These are phyloP conservation scores for Gossypioides kirkii DNA, from an alignment of 345 rosid species.

Conservation along the genomic window DNA sequence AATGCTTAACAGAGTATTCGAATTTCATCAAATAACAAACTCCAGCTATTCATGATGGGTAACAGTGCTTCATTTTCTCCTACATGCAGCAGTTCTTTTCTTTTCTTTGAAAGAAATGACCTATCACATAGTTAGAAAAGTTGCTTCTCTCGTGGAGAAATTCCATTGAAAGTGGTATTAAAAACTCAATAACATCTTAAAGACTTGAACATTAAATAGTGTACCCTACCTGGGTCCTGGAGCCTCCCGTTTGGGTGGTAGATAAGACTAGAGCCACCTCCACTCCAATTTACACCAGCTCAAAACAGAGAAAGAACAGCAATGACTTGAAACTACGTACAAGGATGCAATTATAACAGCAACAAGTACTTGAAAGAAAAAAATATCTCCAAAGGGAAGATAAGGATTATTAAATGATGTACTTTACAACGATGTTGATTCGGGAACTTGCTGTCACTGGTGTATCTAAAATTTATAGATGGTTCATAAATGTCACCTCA, in stretches of 20 bases:
- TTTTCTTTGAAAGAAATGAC: background rate
- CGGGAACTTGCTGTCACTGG: background rate
- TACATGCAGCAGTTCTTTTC: background rate
- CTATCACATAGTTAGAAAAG: background rate
- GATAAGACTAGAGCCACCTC: background rate
- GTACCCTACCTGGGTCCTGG: background rate
- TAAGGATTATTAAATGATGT: background rate
- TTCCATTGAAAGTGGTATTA: background rate
- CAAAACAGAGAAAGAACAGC: background rate
- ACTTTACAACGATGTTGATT: background rate
- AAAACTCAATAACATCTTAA: background rate
- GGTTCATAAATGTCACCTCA: background rate
- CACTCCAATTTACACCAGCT: background rate
- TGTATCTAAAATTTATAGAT: background rate
- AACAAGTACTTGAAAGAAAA: background rate
- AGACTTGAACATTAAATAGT: background rate
- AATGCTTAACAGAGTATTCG: background rate
- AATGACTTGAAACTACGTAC: background rate
- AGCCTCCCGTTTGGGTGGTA: background rate
- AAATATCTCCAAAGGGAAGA: background rate
- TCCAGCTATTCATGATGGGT: background rate
- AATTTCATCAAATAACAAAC: background rate
- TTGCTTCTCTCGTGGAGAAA: background rate
- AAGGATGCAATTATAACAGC: constrained; percentile 1
- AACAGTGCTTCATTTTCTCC: background rate